A percentile compares a stretch with the other conserved stretches of the same genome.
Conservation (phyloP, 768 basidiomycete genomes). For the Leucocoprinus leucothites region DNA sequence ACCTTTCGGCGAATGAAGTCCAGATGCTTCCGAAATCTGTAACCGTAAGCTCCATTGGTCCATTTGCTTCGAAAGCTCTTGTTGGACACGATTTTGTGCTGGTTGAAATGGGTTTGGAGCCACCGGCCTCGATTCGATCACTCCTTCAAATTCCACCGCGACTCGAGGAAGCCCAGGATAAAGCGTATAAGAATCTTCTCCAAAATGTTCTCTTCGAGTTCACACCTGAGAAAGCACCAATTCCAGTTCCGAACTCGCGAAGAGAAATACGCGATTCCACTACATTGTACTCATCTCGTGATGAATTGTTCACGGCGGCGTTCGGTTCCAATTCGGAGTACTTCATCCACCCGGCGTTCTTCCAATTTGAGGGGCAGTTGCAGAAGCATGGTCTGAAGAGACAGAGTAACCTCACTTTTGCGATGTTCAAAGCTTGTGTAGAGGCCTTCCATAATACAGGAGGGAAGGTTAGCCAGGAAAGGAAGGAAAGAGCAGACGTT, state of each 20-base stretch:
- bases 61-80: neutral
- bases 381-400: conserved; percentile 27
- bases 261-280: conserved; percentile 21
- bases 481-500: conserved; percentile 22
- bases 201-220: neutral
- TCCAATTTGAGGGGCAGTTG: conserved; percentile 27
- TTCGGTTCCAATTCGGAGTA: conserved; percentile 27
- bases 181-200: conserved; percentile 10
- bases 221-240: neutral
- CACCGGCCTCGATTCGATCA: neutral
- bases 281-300: conserved; percentile 29
- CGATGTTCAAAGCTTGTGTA: conserved; percentile 35
- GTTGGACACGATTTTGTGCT: neutral
- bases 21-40: conserved; percentile 4
- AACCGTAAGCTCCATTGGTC: neutral
- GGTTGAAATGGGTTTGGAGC: neutral
- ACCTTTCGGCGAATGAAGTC: conserved; percentile 5
- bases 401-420: conserved; percentile 25
- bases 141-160: conserved; percentile 4
- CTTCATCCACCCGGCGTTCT: conserved; percentile 30
- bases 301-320: conserved; percentile 32
- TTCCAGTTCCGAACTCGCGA: conserved; percentile 29
- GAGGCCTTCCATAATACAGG: conserved; percentile 26
- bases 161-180: conserved; percentile 16
- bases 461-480: neutral